Base-by-base conservation (phyloP, 2,329 filamentous ascomycete species). In the Fusarium chlamydosporum region DNA sequence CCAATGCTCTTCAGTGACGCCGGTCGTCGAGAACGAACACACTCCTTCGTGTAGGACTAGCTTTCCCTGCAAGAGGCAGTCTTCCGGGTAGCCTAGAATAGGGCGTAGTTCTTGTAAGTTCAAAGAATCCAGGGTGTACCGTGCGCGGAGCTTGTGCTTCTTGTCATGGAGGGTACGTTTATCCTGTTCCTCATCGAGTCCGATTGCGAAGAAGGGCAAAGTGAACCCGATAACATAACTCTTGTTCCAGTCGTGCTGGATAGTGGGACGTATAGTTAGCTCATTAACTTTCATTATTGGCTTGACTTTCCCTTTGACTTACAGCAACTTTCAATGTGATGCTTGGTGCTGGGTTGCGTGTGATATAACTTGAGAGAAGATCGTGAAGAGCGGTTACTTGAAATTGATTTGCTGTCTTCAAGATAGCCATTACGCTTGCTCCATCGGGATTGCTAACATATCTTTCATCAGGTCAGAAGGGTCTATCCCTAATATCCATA, bases 401-500 rank as follows among this genome's bases (percentile, higher is more conserved):
- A 0, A 57, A 66, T 0, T 29, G 5, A 4, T 65, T 34, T 4
- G 59, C 56, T 1, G 59, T 68, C 15, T 43, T 52, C 1, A 72
- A 18, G 2, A 72, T 27, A 3, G 58, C 13, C 0, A 61, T 10
- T 4, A 72, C 45, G 16, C 33, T 64, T 0, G 26, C 2, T 4
- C 59, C 57, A 38, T 62, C 45, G 1, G 58, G 38, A 23, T 72
- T 53, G 11, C 65, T 64, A 6, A 73, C 64, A 13, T 67, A 69
- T 3, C 71, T 73, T 27, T 12, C 15, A 27, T 0, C 5, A 4
- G 18, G 4, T 56, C 7, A 56, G 35, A 20, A 3, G 6, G 4
- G 4, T 4, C 9, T 38, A 5, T 7, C 13, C 2, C 6, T 7
- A 26, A 7, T 5, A 13, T 4, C 16, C 16, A 15, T 9, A n/a